A percentile compares a stretch with the other conserved stretches of the same genome.
These are phyloP conservation scores for Xylariaceae sp. DNA, from an alignment of 2,329 filamentous ascomycete species.

Conservation along the genomic window DNA sequence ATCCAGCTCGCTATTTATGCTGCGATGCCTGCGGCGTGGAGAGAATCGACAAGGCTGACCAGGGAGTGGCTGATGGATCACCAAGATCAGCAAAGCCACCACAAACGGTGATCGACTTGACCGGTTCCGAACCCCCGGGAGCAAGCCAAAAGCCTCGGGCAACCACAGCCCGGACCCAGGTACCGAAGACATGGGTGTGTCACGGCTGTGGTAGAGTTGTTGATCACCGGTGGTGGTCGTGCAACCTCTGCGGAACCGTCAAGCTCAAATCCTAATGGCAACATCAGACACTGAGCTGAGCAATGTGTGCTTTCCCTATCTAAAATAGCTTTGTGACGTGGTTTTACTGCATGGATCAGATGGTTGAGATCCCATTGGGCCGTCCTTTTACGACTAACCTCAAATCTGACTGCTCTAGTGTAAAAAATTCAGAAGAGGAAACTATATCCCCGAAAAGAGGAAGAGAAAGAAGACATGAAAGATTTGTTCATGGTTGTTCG, in stretches of 20 bases:
- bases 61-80: conserved; percentile 12
- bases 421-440: too few species aligned
- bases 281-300: too few species aligned
- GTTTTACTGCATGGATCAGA: too few species aligned
- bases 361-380: too few species aligned
- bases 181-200: conserved; percentile 45
- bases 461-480: too few species aligned
- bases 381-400: too few species aligned
- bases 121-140: conserved; percentile 12
- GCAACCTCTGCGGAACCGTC: conserved; percentile 50
- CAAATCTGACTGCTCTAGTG: too few species aligned
- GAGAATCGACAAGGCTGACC: conserved; percentile 32
- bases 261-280: conserved; percentile 33
- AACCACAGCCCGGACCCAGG: conserved; percentile 11
- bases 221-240: conserved; percentile 55
- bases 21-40: conserved; percentile 56
- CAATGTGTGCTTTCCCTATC: too few species aligned
- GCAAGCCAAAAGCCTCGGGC: conserved; percentile 9
- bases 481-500: too few species aligned
- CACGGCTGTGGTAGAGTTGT: conserved; percentile 48
- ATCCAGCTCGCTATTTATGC: conserved; percentile 45
- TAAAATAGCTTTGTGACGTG: too few species aligned
- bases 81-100: conserved; percentile 17
- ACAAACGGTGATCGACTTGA: conserved; percentile 24
- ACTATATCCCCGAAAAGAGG: too few species aligned